These are phyloP conservation scores for Alternaria metachromatica DNA, from an alignment of 2,329 filamentous ascomycete genomes.

Conservation along the genomic window DNA sequence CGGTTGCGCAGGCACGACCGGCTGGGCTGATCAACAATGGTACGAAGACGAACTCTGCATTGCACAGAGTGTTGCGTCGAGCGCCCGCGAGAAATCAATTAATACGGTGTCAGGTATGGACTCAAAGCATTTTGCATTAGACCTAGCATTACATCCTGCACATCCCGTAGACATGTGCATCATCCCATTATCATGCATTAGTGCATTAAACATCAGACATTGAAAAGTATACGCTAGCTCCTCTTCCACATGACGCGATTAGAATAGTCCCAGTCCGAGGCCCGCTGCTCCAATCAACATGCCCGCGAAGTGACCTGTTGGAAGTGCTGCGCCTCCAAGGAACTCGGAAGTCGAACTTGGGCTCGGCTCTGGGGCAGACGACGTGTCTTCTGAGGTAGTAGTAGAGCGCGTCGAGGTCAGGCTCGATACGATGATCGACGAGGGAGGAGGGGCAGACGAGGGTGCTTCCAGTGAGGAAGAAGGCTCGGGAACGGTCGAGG, in stretches of 20 bases:
- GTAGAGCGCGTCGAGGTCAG: conserved; percentile 17
- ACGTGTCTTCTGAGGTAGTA: conserved; percentile 2
- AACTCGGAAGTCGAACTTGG: conserved; percentile 12
- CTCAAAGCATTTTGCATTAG: background rate
- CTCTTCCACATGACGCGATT: background rate
- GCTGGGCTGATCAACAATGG: background rate
- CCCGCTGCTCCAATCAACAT: conserved; percentile 34
- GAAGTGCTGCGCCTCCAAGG: conserved; percentile 25
- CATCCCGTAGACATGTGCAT: background rate
- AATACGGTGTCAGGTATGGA: background rate
- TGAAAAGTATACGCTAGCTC: background rate
- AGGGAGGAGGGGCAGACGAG: background rate
- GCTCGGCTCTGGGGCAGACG: conserved; percentile 10
- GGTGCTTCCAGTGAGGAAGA: background rate
- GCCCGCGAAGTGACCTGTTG: conserved; percentile 23
- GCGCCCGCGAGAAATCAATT: background rate
- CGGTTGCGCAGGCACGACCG: background rate
- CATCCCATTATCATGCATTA: background rate
- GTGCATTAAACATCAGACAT: conserved; percentile 8
- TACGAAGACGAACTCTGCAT: background rate
- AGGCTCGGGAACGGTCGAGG: background rate
- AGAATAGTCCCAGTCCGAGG: conserved; percentile 32
- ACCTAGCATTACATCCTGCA: conserved; percentile 6
- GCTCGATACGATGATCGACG: conserved; percentile 10
- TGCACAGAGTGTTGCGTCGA: background rate